Percentiles rank a stretch among this genome's conserved stretches.
These are phyloP conservation scores for Plectranthus barbatus DNA, from an alignment of 257 asterid genomes.

Conservation along the genomic window DNA sequence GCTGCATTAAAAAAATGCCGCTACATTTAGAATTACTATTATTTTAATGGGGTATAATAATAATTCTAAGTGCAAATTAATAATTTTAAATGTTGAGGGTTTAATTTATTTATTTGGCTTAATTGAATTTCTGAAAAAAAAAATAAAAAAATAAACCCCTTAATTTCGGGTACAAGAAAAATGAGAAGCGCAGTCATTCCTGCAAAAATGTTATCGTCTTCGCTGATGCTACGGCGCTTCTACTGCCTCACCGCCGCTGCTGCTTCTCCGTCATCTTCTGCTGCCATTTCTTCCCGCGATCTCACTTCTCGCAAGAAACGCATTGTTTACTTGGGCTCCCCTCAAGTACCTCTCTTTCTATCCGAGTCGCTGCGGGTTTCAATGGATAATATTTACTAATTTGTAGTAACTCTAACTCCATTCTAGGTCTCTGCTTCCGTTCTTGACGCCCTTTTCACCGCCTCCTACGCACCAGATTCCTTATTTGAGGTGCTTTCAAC, in stretches of 20 bases:
- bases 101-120: no score
- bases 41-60: no score
- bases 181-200: not conserved
- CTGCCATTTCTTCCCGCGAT: conserved; percentile 9
- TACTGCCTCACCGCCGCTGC: conserved; percentile 44
- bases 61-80: no score
- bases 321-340: conserved; percentile 73
- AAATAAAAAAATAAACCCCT: not conserved
- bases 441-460: conserved; percentile 66
- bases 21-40: no score
- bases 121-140: no score
- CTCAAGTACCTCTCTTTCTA: conserved; percentile 39
- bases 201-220: conserved; percentile 41
- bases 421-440: conserved; percentile 70
- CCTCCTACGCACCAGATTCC: conserved; percentile 67
- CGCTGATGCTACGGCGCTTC: conserved; percentile 70
- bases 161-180: not conserved
- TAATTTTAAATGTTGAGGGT: no score
- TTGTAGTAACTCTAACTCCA: not conserved
- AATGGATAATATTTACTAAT: not conserved
- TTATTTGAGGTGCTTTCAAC: conserved; percentile 23
- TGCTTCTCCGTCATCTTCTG: conserved; percentile 24
- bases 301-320: conserved; percentile 48
- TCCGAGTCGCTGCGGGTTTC: not conserved
- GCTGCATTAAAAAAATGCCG: no score